Base-by-base conservation (phyloP, 164 flowering plant genomes). In the Pachysandra terminalis region DNA sequence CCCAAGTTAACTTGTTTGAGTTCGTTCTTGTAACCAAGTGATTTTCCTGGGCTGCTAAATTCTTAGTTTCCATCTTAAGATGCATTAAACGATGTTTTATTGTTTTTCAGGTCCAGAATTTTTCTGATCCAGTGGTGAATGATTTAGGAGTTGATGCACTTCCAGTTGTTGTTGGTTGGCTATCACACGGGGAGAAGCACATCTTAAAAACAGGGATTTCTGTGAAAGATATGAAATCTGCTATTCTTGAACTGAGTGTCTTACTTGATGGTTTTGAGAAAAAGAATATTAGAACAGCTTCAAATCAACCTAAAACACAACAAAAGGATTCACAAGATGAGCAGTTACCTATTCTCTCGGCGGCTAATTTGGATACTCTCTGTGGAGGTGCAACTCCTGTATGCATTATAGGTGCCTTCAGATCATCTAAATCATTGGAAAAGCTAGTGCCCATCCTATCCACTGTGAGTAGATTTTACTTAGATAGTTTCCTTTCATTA, bases 161-260 rank as follows among this genome's bases (percentile, higher is more conserved):
- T 74, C 97, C 97, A 58, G 93, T 96, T 63, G 68, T 94, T 27
- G 85, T 94, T 71, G 97, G 98, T 61, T 87, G 91, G 93, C 79
- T 89, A 28, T 80, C 91, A 65, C 87, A 90, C 75, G 97, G 97
- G 59, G 97, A 90, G 73, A 87, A 81, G 71, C 84, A 83, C 16
- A 63, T 90, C 2, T 48, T 94, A 23, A 85, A 76, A 78, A 60
- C 86, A 16, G 97, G 98, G 45, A 81, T 90, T n/a, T 70, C 83
- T 65, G 91, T 91, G 37, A 90, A 90, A 75, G 90, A 89, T 75
- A 51, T 88, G 73, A 84, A 88, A 59, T 86, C 93, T 75, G 87
- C 96, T 57, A 67, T 94, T 72, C 73, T 75, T 27, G 96, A 94
- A 51, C 78, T 94, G 13, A 80, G 86, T 61, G 25, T 14, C 13